These are phyloP conservation scores for Edaphochlamys debaryana DNA, from an alignment of 139 green algal genomes.

Conservation along the genomic window DNA sequence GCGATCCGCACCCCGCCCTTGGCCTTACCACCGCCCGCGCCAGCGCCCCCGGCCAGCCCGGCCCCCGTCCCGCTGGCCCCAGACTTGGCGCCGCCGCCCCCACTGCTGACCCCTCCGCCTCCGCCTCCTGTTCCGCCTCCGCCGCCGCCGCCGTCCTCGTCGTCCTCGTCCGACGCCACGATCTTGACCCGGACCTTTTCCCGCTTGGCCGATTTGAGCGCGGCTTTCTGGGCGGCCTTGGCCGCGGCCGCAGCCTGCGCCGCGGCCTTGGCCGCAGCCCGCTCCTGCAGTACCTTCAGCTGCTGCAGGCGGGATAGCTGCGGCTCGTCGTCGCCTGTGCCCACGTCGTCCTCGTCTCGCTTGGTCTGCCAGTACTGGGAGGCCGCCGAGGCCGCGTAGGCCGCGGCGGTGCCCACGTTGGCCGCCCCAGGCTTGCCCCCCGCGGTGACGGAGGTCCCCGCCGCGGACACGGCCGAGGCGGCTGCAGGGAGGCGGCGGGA, in stretches of 20 bases:
- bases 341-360: not conserved
- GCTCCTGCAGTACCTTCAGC: conserved; percentile 5
- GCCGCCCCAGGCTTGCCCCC: not conserved
- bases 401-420: not conserved
- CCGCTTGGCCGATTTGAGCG: too few relatives aligned
- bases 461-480: conserved; percentile 1
- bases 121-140: too few relatives aligned
- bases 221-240: not conserved
- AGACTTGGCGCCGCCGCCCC: too few relatives aligned
- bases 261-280: not conserved
- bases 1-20: too few relatives aligned
- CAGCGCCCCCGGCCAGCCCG: too few relatives aligned
- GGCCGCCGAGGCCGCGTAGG: conserved; percentile 1
- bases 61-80: too few relatives aligned
- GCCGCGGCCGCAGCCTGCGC: not conserved
- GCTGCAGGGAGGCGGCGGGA: not conserved
- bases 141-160: not conserved
- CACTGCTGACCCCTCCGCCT: not conserved
- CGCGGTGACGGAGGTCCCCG: not conserved
- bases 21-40: too few relatives aligned
- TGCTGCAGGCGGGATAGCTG: conserved; percentile 18
- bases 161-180: not conserved
- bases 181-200: not conserved
- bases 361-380: conserved; percentile 35
- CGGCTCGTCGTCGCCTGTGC: not conserved